Conservation (phyloP, 192 early-diverging fungal species). For the Entophlyctis helioformis region DNA sequence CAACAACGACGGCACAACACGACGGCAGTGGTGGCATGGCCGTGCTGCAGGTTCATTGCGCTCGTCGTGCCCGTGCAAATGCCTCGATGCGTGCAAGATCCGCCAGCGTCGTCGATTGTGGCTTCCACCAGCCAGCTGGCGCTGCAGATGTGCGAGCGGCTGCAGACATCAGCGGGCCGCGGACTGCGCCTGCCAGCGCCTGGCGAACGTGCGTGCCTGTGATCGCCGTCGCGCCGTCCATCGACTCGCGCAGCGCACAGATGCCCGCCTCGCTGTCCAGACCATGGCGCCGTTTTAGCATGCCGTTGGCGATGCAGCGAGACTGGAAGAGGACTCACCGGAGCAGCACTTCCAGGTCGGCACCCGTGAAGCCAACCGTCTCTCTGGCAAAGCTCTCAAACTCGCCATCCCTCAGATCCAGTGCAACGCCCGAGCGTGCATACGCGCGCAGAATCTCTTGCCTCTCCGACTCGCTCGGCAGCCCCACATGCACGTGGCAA, state of each 20-base stretch:
- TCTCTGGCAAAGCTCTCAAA: conserved; percentile 26
- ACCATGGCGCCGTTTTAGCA: not conserved
- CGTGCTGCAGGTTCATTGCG: too few species aligned
- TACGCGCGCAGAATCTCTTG: conserved; percentile 44
- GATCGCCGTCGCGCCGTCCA: not conserved
- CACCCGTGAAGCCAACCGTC: conserved; percentile 54
- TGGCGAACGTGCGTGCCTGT: too few species aligned
- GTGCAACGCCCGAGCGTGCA: conserved; percentile 29
- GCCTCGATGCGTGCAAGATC: too few species aligned
- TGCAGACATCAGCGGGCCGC: too few species aligned
- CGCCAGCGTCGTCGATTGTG: too few species aligned
- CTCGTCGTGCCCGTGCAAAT: too few species aligned
- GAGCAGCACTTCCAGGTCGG: conserved; percentile 36
- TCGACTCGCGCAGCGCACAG: conserved; percentile 4
- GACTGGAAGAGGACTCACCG: conserved; percentile 10
- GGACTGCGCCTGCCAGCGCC: too few species aligned
- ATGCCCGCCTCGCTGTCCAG: conserved; percentile 19
- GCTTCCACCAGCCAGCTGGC: too few species aligned
- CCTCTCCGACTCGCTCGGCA: conserved; percentile 35
- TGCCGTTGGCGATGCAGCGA: not conserved
- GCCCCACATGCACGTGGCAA: conserved; percentile 57
- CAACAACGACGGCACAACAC: too few species aligned
- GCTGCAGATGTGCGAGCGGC: too few species aligned
- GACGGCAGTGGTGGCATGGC: too few species aligned
- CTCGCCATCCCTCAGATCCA: conserved; percentile 31